These are phyloP conservation scores for Fusarium coffeatum DNA, from an alignment of 2,329 filamentous ascomycete species.

Conservation along the genomic window DNA sequence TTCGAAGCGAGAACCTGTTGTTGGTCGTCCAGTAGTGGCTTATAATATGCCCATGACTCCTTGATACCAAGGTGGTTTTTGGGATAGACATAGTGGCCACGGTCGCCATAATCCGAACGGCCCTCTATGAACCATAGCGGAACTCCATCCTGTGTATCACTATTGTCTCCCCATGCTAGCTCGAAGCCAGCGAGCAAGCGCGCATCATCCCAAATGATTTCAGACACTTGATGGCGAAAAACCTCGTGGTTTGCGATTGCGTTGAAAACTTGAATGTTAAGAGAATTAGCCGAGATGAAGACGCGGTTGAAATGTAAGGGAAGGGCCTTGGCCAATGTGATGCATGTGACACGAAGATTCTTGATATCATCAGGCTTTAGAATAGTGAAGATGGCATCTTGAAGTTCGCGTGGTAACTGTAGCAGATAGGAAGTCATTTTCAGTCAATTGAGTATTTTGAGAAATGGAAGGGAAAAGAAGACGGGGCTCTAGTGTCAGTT, in stretches of 20 bases:
- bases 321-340: not conserved
- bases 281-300: not conserved
- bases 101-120: not conserved
- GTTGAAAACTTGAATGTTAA: not conserved
- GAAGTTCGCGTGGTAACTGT: not conserved
- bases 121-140: not conserved
- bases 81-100: not conserved
- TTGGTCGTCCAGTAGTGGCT: not conserved
- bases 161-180: too few species aligned
- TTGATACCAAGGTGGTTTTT: rapidly evolving
- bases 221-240: not conserved
- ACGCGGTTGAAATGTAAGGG: not conserved
- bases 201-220: conserved; percentile 3
- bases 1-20: not conserved
- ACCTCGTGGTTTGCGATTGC: not conserved
- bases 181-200: not conserved
- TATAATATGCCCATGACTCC: not conserved
- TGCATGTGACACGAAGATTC: not conserved
- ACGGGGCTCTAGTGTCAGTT: not conserved
- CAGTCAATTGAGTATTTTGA: not conserved
- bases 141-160: not conserved
- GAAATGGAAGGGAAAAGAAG: rapidly evolving
- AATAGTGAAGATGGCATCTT: not conserved
- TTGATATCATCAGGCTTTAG: not conserved
- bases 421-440: not conserved